Evolutionary conservation across 768 basidiomycete species (phyloP).

Genomic region (Suillus americanus): DNA sequence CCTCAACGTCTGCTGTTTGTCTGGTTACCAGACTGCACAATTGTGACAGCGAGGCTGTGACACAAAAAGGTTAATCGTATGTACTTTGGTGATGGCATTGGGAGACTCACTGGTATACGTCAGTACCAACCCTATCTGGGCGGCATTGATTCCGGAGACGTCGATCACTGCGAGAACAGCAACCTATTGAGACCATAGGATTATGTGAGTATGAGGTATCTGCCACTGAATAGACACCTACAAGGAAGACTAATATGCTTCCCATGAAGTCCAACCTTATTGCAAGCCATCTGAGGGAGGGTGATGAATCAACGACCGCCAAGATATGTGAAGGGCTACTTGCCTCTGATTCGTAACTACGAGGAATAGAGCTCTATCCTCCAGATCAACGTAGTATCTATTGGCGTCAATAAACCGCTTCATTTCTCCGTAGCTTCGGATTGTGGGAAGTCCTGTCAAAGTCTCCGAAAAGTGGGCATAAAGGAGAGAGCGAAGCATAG

Average conservation of each 20-base stretch:
- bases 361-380: constrained; percentile 69
- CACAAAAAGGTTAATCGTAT: neutral
- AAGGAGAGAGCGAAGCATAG: constrained; percentile 69
- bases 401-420: constrained; percentile 64
- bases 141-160: constrained; percentile 56
- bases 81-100: neutral
- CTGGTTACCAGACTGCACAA: constrained; percentile 52
- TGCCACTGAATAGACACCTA: constrained; percentile 25
- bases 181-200: constrained; percentile 38
- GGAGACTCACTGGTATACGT: constrained; percentile 56
- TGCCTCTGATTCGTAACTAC: constrained; percentile 68
- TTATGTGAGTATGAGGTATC: neutral
- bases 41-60: constrained; percentile 49
- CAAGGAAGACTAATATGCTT: constrained; percentile 53
- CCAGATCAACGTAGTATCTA: constrained; percentile 65
- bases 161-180: constrained; percentile 62
- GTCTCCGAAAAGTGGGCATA: constrained; percentile 82
- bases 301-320: neutral
- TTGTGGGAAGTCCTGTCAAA: constrained; percentile 66
- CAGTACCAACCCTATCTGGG: constrained; percentile 70
- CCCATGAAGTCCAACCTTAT: constrained; percentile 73
- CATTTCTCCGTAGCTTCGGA: constrained; percentile 70
- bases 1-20: constrained; percentile 67
- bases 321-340: constrained; percentile 2
- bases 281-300: constrained; percentile 57